Evolutionary conservation across 306 rosid genomes (phyloP), one percentile per base, ranked within the genome.

Genomic region (Cicer cuneatum): DNA sequence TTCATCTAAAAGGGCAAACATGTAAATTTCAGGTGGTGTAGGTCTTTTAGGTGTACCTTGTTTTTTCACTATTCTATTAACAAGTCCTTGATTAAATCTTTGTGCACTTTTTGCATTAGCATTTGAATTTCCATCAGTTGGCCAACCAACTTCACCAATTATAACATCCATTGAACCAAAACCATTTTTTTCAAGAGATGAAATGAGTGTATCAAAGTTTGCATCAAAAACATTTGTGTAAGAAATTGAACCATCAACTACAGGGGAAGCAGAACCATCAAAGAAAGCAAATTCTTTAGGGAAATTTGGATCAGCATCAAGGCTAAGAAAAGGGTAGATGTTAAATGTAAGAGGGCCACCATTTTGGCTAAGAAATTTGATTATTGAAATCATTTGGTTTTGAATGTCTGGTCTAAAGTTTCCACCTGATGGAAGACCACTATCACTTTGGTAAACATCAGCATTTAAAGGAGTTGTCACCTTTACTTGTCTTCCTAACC

Each of bases 81-180:
- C 0, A 14, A 95, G 77, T 46, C 99, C 99, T 84, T 95, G 98
- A 19, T 92, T 92, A 86, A 95, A 95, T 68, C 96, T 82, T 24
- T 68, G 85, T 1, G 98, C 97, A 40, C 71, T 73, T 13, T 74
- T 74, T 12, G 66, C 48, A 76, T 95, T 89, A 2, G 97, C 99
- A 52, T 58, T 87, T 0, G 87, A 74, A 37, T 81, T 85, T 46
- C 97, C 98, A 58, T 95, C 99, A 0, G 99, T 89, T 0, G 98
- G 99, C 99, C 99, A 95, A 0, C 99, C 99, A 10, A 95, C 87
- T 59, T 95, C 99, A 12, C 99, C 99, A 41, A 95, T 78, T 13
- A 92, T 86, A 24, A 95, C 81, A 3, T 96, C 90, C 90, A 95
- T 63, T 13, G 89, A 81, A 7, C 84, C 69, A 82, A 89, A 95